Conservation (phyloP, 805 yeast genomes). For the Saccharomycopsis sp. region DNA sequence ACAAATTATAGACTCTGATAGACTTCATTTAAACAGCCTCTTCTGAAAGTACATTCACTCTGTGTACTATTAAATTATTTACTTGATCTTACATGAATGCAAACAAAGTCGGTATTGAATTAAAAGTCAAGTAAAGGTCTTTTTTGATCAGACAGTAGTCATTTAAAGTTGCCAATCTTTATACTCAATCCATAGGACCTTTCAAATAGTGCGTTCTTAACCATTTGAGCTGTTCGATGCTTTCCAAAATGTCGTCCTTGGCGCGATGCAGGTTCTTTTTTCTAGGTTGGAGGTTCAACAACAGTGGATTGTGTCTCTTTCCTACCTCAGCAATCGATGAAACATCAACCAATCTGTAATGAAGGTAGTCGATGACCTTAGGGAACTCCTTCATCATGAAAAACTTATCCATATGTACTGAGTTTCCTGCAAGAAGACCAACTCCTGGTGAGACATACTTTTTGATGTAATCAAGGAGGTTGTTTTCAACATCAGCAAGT, state of each 20-base stretch:
- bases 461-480: conserved; percentile 55
- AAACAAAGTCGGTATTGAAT: too few species aligned
- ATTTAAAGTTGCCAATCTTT: too few species aligned
- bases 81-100: too few species aligned
- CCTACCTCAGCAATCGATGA: conserved; percentile 80
- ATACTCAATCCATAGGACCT: conserved; percentile 13
- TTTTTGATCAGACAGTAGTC: too few species aligned
- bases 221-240: conserved; percentile 78
- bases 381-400: conserved; percentile 86
- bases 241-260: conserved; percentile 77
- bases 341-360: conserved; percentile 85
- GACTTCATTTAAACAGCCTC: too few species aligned
- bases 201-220: conserved; percentile 59
- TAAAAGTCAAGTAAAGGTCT: too few species aligned
- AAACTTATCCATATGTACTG: conserved; percentile 84
- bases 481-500: conserved; percentile 53
- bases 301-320: conserved; percentile 62
- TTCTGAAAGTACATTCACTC: too few species aligned
- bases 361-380: conserved; percentile 47
- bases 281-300: conserved; percentile 50
- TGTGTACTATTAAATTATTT: too few species aligned
- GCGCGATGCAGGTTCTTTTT: conserved; percentile 83
- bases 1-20: too few species aligned
- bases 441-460: conserved; percentile 42
- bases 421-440: conserved; percentile 84